These are phyloP conservation scores for Monosporozyma yasuniensis DNA, from an alignment of 805 yeast genomes.

Conservation along the genomic window DNA sequence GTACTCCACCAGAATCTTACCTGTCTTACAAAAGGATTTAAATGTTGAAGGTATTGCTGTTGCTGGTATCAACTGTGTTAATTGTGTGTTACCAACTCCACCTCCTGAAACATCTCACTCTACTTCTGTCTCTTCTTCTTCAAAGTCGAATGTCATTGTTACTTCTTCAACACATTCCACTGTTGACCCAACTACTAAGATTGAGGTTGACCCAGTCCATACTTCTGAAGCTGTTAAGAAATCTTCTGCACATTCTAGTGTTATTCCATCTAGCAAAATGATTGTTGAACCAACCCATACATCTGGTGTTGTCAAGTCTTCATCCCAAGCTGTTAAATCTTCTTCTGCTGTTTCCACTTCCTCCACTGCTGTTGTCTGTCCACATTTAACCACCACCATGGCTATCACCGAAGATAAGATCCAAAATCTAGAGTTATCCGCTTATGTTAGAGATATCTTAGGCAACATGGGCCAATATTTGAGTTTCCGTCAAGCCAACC, in stretches of 20 bases:
- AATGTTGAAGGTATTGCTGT: conserved; percentile 1
- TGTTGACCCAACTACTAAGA: conserved; percentile 7
- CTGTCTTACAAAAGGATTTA: neutral
- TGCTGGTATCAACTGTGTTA: neutral
- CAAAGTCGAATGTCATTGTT: neutral
- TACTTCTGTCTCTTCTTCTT: neutral
- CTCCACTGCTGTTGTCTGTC: conserved; percentile 1
- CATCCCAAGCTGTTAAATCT: neutral
- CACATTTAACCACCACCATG: conserved; percentile 4
- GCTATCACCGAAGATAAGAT: conserved; percentile 2
- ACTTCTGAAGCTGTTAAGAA: neutral
- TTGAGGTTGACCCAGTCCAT: conserved; percentile 11
- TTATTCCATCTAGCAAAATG: too few species aligned
- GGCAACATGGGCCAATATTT: conserved; percentile 4
- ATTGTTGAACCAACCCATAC: too few species aligned
- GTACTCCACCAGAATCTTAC: conserved; percentile 2
- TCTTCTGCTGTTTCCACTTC: conserved; percentile 1
- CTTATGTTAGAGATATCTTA: conserved; percentile 7
- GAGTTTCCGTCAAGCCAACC: conserved; percentile 7
- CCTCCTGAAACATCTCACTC: neutral
- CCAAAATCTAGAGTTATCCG: conserved; percentile 5
- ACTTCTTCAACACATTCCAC: neutral
- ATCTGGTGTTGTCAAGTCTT: too few species aligned
- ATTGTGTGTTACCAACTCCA: neutral
- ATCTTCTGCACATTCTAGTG: too few species aligned